A percentile compares a stretch with the other conserved stretches of the same genome.
phyloP scores from a whole-genome alignment of 1,139 yeast species.

The Debaryomyces coudertii region DNA sequence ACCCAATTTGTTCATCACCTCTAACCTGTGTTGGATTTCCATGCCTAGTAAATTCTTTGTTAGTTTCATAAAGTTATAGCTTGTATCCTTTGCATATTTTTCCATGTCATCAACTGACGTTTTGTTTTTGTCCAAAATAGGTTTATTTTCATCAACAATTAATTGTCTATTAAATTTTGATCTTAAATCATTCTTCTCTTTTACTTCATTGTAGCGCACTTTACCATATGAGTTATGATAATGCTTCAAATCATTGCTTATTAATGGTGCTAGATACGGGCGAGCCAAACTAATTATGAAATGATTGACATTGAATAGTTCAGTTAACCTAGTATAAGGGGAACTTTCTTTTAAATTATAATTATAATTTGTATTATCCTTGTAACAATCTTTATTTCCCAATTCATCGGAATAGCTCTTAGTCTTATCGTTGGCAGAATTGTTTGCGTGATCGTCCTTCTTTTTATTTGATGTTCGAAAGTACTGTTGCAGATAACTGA shows the following conservation, averaged over 20 bases:
- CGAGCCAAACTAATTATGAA: conserved; percentile 88
- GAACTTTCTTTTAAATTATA: conserved; percentile 42
- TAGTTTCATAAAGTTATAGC: conserved; percentile 37
- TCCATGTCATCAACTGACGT: conserved; percentile 21
- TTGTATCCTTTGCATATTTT: conserved; percentile 32
- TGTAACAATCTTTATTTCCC: conserved; percentile 7
- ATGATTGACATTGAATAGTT: conserved; percentile 90
- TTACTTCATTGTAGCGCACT: conserved; percentile 23
- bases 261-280: conserved; percentile 88
- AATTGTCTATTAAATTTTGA: conserved; percentile 2
- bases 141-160: conserved; percentile 8
- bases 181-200: conserved; percentile 1
- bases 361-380: conserved; percentile 12
- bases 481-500: conserved; percentile 47
- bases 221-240: conserved; percentile 40
- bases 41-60: conserved; percentile 43
- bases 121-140: conserved; percentile 4
- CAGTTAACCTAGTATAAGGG: conserved; percentile 87
- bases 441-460: conserved; percentile 16
- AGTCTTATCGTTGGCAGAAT: conserved; percentile 13
- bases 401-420: conserved; percentile 2
- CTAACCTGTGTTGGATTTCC: conserved; percentile 84
- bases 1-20: conserved; percentile 78
- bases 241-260: conserved; percentile 81
- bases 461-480: conserved; percentile 27